Conservation (phyloP, 2,329 filamentous ascomycete genomes). For the Colletotrichum plurivorum region DNA sequence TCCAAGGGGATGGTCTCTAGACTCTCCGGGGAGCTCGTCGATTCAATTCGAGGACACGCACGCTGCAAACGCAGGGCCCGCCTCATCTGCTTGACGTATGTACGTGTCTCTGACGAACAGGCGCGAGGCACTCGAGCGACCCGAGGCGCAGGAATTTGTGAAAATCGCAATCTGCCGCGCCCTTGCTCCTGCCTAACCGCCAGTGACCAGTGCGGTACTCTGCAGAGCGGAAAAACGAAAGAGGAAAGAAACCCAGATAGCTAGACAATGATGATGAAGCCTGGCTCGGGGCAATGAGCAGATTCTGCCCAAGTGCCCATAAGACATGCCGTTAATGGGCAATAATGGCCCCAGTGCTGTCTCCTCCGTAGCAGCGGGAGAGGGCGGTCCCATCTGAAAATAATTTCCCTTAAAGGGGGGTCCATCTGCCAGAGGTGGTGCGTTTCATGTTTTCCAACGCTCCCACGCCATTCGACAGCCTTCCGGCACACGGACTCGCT, state of each 20-base stretch:
- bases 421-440: constrained; percentile 39
- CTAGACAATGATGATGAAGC: constrained; percentile 1
- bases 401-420: constrained; percentile 33
- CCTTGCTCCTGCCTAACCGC: constrained; percentile 24
- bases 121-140: constrained; percentile 4
- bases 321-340: neutral
- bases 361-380: constrained; percentile 32
- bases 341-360: constrained; percentile 15
- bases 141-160: constrained; percentile 27
- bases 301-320: constrained; percentile 3
- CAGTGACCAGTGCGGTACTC: neutral
- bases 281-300: constrained; percentile 12
- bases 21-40: too few species aligned
- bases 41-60: too few species aligned
- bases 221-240: neutral
- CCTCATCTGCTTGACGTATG: constrained; percentile 14
- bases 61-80: neutral
- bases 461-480: constrained; percentile 29
- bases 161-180: constrained; percentile 25
- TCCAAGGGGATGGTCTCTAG: neutral
- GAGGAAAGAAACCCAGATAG: neutral
- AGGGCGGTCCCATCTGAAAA: constrained; percentile 27
- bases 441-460: constrained; percentile 38
- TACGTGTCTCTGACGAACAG: constrained; percentile 22
- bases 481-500: constrained; percentile 30